These are phyloP conservation scores for Tetrahymena thermophila DNA, from an alignment of 73 alveolate species.

Conservation along the genomic window DNA sequence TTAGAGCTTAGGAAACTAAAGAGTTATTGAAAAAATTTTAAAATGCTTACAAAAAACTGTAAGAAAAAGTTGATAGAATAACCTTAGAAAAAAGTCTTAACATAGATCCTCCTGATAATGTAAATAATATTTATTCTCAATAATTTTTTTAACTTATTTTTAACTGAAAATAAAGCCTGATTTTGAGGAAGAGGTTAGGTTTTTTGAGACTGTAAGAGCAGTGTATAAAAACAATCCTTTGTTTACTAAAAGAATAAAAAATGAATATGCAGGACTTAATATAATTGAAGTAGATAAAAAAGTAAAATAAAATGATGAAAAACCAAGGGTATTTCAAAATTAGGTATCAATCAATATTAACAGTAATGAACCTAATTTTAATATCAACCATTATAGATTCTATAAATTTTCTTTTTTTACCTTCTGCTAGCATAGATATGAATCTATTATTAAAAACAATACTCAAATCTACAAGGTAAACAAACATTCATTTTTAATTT, in stretches of 20 bases:
- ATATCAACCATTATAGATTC: neutral
- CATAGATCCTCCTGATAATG: neutral
- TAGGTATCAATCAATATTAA: neutral
- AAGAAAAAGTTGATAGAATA: neutral
- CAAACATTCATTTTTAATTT: neutral
- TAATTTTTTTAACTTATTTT: neutral
- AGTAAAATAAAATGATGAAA: neutral
- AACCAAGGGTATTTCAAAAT: neutral
- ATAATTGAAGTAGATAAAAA: neutral
- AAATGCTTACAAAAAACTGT: neutral
- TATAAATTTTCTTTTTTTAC: neutral
- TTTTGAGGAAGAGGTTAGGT: neutral
- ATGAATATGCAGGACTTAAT: neutral
- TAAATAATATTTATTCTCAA: neutral
- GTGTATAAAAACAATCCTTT: neutral
- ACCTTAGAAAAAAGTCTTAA: neutral
- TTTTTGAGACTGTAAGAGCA: neutral
- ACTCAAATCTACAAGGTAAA: neutral
- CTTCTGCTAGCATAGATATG: neutral
- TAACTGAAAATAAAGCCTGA: neutral
- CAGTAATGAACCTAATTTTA: neutral
- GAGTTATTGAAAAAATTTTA: neutral
- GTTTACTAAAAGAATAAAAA: neutral
- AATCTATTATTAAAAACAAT: neutral
- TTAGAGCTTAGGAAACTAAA: neutral